These are phyloP conservation scores for Lenzites betulinus DNA, from an alignment of 768 basidiomycete species.

Conservation along the genomic window DNA sequence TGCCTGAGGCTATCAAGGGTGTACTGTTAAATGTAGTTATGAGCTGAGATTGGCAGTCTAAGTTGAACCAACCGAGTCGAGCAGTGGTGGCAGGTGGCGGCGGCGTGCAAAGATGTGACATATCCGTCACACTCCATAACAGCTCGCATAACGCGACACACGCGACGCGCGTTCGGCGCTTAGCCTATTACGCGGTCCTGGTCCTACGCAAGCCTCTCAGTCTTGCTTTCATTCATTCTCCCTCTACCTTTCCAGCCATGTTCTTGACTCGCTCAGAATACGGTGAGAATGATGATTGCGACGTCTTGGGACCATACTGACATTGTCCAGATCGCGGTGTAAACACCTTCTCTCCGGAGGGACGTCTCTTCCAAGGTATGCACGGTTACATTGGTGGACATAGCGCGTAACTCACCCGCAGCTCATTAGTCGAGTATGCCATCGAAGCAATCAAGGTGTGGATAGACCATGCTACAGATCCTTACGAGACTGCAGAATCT, in stretches of 20 bases:
- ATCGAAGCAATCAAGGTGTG: constrained; percentile 97
- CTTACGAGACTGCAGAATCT: neutral
- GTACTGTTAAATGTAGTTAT: too few relatives aligned
- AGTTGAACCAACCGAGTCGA: too few relatives aligned
- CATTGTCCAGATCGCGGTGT: constrained; percentile 82
- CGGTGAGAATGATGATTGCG: constrained; percentile 45
- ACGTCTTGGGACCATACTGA: constrained; percentile 1
- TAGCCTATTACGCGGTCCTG: constrained; percentile 2
- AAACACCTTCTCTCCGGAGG: constrained; percentile 98
- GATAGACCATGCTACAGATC: neutral
- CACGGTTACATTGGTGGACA: neutral
- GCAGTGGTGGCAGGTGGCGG: neutral
- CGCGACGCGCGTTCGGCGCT: constrained; percentile 29
- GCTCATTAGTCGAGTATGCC: constrained; percentile 99
- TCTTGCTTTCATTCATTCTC: neutral
- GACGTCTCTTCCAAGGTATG: constrained; percentile 96
- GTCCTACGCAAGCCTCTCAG: constrained; percentile 19
- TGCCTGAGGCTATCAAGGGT: too few relatives aligned
- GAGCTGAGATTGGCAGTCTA: too few relatives aligned
- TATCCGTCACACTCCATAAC: constrained; percentile 6
- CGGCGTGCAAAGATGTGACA: neutral
- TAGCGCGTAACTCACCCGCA: neutral
- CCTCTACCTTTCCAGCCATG: constrained; percentile 45
- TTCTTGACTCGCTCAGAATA: constrained; percentile 96
- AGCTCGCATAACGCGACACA: neutral